Conservation (phyloP, 83 land plant species). For the Picea mariana region DNA sequence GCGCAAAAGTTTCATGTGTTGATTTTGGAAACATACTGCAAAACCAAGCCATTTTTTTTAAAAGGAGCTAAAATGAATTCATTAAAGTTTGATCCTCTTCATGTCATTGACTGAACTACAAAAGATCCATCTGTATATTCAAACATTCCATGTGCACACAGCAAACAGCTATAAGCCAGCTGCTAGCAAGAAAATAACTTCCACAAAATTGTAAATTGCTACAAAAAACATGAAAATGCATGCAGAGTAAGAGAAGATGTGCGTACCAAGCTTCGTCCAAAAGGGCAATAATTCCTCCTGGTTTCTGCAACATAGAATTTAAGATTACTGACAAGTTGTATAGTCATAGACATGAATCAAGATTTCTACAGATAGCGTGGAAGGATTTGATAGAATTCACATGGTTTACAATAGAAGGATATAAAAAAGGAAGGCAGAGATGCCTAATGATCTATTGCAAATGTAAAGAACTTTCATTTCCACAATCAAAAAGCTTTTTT, state of each 20-base stretch:
- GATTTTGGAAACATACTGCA: conserved; percentile 98
- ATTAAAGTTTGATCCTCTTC: too few species aligned
- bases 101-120: too few species aligned
- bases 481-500: too few species aligned
- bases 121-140: background rate
- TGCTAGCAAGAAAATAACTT: conserved; percentile 2
- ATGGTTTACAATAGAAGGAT: background rate
- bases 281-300: conserved; percentile 89
- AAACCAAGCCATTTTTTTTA: background rate
- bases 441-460: background rate
- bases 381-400: background rate
- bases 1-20: conserved; percentile 92
- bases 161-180: background rate
- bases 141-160: background rate
- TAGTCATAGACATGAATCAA: conserved; percentile 4
- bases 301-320: conserved; percentile 65
- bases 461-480: background rate
- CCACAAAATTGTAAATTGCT: conserved; percentile 31
- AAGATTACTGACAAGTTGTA: background rate
- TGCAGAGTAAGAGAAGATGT: background rate
- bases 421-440: background rate
- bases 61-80: too few species aligned
- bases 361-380: background rate
- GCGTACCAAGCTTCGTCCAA: conserved; percentile 98
- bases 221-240: conserved; percentile 11